These are phyloP conservation scores for Pisolithus albus DNA, from an alignment of 768 basidiomycete genomes.

Conservation along the genomic window DNA sequence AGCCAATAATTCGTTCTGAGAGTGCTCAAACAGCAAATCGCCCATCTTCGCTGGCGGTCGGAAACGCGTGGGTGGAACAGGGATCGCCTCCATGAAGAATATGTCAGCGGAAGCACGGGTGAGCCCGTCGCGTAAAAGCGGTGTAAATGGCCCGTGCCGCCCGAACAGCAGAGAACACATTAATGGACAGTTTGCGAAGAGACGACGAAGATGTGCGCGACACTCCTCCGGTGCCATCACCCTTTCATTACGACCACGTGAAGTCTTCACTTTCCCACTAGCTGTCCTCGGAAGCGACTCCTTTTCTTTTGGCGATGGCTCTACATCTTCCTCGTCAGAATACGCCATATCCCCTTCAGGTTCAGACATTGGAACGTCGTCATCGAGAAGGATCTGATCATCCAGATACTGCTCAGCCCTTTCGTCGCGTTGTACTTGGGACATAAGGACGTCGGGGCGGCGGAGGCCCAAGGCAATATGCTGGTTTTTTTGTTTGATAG, in stretches of 20 bases:
- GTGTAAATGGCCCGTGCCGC: conserved; percentile 80
- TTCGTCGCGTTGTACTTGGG: conserved; percentile 29
- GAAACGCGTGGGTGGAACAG: conserved; percentile 92
- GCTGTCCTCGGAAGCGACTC: conserved; percentile 58
- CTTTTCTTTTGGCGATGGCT: conserved; percentile 21
- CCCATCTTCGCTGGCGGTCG: conserved; percentile 89
- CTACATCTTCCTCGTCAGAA: conserved; percentile 43
- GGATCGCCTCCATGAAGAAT: conserved; percentile 92
- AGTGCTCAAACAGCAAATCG: conserved; percentile 90
- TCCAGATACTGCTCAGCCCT: conserved; percentile 22
- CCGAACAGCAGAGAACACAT: conserved; percentile 88
- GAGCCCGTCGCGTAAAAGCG: conserved; percentile 50
- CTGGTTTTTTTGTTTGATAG: conserved; percentile 65
- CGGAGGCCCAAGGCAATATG: conserved; percentile 46
- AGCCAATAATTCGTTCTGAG: conserved; percentile 87
- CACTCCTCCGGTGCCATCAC: conserved; percentile 89
- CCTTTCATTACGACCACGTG: conserved; percentile 81
- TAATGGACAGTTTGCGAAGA: conserved; percentile 78
- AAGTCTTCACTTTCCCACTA: conserved; percentile 70
- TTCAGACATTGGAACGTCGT: conserved; percentile 47
- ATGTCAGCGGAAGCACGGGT: conserved; percentile 81
- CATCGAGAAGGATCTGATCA: conserved; percentile 32
- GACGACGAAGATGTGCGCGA: conserved; percentile 82
- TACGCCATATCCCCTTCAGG: conserved; percentile 41
- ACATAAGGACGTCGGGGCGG: conserved; percentile 72